Evolutionary conservation across 2,329 filamentous ascomycete species (phyloP), one percentile per base, ranked within the genome.

Genomic region (Coleophoma cylindrospora): DNA sequence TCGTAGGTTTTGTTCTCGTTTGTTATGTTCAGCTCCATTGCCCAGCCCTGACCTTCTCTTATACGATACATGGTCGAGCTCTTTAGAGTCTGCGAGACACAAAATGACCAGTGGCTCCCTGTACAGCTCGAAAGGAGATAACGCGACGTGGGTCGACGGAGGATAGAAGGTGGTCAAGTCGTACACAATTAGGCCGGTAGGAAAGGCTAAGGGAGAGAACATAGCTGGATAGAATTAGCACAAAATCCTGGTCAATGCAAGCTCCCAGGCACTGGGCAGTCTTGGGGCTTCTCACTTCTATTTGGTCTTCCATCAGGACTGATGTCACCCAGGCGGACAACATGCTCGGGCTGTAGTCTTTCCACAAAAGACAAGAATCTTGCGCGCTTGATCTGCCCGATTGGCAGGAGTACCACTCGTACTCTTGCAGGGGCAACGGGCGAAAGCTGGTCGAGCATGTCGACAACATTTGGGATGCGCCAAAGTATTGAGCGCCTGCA

Each of bases 381-480:
- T 48, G 87, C 84, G 54, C 85, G 82, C 67, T 85, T 91, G 67
- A 97, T 94, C 65, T 82, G 86, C 48, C 92, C 92, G 58, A 95
- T 77, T 49, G 94, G 94, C 54, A 97, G 75, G 52, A 96, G 80
- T 61, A 96, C 81, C 55, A 87, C 89, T 74, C 89, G 88, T 66
- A 97, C 83, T 78, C 89, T 87, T 73, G 91, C 92, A 67, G 91
- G 91, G 70, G 91, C 88, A 74, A 91, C 84, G 70, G 92, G 91
- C 68, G 91, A 87, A 68, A 96, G 82, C 70, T 89, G 85, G 76
- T 96, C 92, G 72, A 88, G 79, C 91, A 95, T 95, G 66, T 72
- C 86, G 76, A 68, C 70, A 76, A 70, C 72, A 76, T 73, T 66
- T 67, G 69, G 57, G 54, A 58, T 63, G 61, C 60, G 61, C 61